phyloP scores from a whole-genome alignment of 192 early-diverging fungal genomes.

The Linnemannia exigua region DNA sequence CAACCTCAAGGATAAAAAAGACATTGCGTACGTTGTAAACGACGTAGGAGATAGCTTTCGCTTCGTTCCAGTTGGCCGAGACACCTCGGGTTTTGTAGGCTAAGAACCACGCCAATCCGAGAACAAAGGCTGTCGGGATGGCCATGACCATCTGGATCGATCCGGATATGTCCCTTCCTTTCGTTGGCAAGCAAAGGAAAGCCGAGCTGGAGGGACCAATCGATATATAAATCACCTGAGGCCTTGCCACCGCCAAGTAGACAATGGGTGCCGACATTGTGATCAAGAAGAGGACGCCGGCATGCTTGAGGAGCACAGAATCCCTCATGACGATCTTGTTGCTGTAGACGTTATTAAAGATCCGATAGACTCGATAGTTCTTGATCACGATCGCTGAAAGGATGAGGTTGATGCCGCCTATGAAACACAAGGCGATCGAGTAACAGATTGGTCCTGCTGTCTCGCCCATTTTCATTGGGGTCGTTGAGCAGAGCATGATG shows the following conservation, averaged over 20 bases:
- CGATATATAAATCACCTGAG: neutral
- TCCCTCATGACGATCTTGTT: conserved; percentile 22
- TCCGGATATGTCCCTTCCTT: neutral
- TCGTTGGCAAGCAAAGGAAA: neutral
- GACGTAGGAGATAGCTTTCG: conserved; percentile 8
- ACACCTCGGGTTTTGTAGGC: conserved; percentile 13
- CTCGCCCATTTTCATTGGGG: conserved; percentile 3
- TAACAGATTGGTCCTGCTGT: neutral
- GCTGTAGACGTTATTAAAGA: conserved; percentile 20
- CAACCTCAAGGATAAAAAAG: neutral
- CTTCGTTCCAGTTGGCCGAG: conserved; percentile 15
- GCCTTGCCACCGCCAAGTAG: neutral
- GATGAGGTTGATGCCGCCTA: neutral
- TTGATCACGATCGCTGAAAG: conserved; percentile 19
- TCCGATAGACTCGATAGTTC: conserved; percentile 18
- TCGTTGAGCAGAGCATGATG: neutral
- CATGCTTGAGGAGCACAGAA: conserved; percentile 3
- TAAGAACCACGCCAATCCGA: neutral
- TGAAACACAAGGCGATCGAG: neutral
- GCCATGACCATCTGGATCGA: neutral
- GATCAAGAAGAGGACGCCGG: neutral
- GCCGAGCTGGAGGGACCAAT: neutral
- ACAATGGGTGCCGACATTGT: neutral
- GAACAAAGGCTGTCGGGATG: neutral
- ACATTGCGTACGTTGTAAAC: conserved; percentile 14